Percentiles rank a stretch among this genome's conserved stretches.
Evolutionary conservation across 768 basidiomycete genomes (phyloP).

Genomic region (Fomitopsis serialis): DNA sequence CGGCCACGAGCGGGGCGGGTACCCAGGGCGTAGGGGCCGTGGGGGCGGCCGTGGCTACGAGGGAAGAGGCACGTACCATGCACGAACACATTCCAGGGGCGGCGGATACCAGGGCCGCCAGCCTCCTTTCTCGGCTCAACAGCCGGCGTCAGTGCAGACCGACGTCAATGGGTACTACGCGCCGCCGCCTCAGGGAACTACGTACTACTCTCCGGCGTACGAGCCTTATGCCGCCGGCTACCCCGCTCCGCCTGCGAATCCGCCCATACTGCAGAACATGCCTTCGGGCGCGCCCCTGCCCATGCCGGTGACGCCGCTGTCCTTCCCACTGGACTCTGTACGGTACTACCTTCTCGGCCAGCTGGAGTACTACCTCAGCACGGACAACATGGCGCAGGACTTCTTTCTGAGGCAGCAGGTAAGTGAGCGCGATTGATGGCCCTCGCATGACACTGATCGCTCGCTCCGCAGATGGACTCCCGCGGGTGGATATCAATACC

Average conservation of each 20-base stretch:
- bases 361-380: conserved; percentile 88
- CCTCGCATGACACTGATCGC: background rate
- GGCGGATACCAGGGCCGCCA: conserved; percentile 11
- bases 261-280: conserved; percentile 22
- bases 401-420: conserved; percentile 76
- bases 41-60: conserved; percentile 24
- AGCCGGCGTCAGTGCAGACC: conserved; percentile 15
- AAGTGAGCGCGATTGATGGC: conserved; percentile 23
- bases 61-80: conserved; percentile 24
- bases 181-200: conserved; percentile 15
- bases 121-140: conserved; percentile 15
- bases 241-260: conserved; percentile 17
- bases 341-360: conserved; percentile 72
- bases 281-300: conserved; percentile 32
- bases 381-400: conserved; percentile 87
- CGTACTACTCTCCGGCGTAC: conserved; percentile 18
- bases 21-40: conserved; percentile 28
- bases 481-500: conserved; percentile 82
- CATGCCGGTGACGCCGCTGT: conserved; percentile 37
- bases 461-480: conserved; percentile 72
- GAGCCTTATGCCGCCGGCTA: conserved; percentile 11
- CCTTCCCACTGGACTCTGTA: conserved; percentile 60
- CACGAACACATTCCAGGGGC: conserved; percentile 9
- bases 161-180: conserved; percentile 16
- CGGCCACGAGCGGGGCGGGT: conserved; percentile 33